Evolutionary conservation across 139 green algal genomes (phyloP).

Genomic region (Haematococcus lacustris): DNA sequence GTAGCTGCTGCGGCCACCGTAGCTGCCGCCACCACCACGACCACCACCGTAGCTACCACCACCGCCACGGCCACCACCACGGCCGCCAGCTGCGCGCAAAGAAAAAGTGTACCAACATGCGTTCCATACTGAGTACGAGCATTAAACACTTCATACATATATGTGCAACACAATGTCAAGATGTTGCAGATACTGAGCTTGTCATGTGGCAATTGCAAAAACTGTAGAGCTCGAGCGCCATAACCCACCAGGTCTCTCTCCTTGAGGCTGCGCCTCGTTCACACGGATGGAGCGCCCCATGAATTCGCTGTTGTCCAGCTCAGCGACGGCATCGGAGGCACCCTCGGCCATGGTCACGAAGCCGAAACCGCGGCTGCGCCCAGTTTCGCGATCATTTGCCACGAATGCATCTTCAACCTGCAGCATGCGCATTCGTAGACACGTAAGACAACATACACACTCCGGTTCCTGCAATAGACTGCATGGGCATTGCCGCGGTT

Average conservation of each 20-base stretch:
- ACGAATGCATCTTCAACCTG: conserved; percentile 36
- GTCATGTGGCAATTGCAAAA: no score
- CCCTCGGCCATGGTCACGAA: conserved; percentile 60
- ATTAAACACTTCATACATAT: no score
- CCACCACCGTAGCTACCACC: no score
- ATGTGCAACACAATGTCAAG: no score
- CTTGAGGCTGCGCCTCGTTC: conserved; percentile 44
- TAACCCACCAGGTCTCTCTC: conserved; percentile 9
- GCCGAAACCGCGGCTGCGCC: conserved; percentile 59
- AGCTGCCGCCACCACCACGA: no score
- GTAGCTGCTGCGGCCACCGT: no score
- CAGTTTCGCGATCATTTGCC: conserved; percentile 51
- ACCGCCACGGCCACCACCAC: no score
- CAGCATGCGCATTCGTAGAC: background rate
- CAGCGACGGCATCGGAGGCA: conserved; percentile 18
- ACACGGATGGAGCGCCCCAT: conserved; percentile 44
- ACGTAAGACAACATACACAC: background rate
- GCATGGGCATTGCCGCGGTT: background rate
- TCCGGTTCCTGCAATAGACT: background rate
- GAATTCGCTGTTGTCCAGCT: conserved; percentile 41
- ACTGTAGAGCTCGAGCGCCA: no score
- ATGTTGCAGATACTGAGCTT: no score
- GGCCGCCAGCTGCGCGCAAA: no score
- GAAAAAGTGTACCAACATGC: no score
- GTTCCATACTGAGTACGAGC: no score